phyloP scores from a whole-genome alignment of 495 filamentous ascomycete species.

The Daldinia childiae region DNA sequence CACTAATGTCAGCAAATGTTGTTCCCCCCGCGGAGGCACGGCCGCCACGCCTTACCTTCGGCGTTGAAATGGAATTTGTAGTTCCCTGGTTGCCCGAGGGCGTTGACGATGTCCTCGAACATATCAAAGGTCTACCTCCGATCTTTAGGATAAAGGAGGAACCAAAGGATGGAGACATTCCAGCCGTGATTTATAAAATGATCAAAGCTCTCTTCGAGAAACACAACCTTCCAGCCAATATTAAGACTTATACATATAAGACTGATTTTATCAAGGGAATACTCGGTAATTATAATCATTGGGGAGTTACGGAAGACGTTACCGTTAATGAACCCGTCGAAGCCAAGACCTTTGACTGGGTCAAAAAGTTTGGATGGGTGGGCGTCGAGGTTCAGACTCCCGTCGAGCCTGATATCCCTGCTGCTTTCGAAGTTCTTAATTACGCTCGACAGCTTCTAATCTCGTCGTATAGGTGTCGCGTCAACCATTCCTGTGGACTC shows the following conservation, averaged over 20 bases:
- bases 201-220: slow-evolving; percentile 4
- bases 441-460: slow-evolving; percentile 29
- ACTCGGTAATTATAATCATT: background rate
- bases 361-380: slow-evolving; percentile 6
- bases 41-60: slow-evolving; percentile 36
- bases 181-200: background rate
- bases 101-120: background rate
- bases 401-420: background rate
- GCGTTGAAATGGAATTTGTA: slow-evolving; percentile 48
- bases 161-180: background rate
- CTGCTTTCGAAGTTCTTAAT: slow-evolving; percentile 10
- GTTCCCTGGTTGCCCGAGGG: slow-evolving; percentile 19
- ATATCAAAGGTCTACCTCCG: slow-evolving; percentile 22
- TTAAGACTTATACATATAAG: background rate
- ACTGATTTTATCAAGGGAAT: background rate
- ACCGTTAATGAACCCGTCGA: background rate
- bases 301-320: slow-evolving; percentile 4
- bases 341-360: background rate
- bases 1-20: slow-evolving; percentile 16
- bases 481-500: slow-evolving; percentile 46
- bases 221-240: background rate
- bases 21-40: background rate
- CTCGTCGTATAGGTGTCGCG: slow-evolving; percentile 32
- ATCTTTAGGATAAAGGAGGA: background rate
- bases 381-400: slow-evolving; percentile 28